Percentiles rank a stretch among this genome's conserved stretches.
phyloP scores from a whole-genome alignment of 2,329 filamentous ascomycete species.

The Escovopsis sp. region DNA sequence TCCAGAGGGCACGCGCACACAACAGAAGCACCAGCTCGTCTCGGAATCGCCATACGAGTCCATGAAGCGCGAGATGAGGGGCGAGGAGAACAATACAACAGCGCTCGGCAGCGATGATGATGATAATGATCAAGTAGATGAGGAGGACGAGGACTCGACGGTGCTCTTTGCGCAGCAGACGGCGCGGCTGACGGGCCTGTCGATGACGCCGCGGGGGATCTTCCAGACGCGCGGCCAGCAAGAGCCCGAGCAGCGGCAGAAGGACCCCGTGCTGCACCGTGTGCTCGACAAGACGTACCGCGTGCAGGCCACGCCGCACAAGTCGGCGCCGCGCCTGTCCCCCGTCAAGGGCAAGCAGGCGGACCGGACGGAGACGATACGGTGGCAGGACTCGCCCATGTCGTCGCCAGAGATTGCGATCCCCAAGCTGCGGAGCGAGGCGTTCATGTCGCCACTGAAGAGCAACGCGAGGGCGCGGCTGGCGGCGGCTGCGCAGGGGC shows the following conservation, averaged over 20 bases:
- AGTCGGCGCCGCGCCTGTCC: constrained; percentile 29
- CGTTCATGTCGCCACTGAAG: constrained; percentile 63
- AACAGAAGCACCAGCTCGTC: constrained; percentile 41
- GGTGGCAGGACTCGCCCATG: constrained; percentile 44
- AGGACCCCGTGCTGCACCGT: constrained; percentile 74
- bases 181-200: constrained; percentile 44
- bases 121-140: too few species aligned
- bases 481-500: constrained; percentile 28
- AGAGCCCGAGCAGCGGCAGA: constrained; percentile 23
- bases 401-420: constrained; percentile 67
- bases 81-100: constrained; percentile 24
- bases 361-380: constrained; percentile 8
- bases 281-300: constrained; percentile 95
- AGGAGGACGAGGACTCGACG: constrained; percentile 29
- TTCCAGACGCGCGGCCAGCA: constrained; percentile 16
- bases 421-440: constrained; percentile 69
- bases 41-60: constrained; percentile 66
- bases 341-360: constrained; percentile 26
- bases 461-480: constrained; percentile 29
- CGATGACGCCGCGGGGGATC: constrained; percentile 41
- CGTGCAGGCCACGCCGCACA: constrained; percentile 79
- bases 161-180: constrained; percentile 37
- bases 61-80: constrained; percentile 51
- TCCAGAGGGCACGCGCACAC: constrained; percentile 35
- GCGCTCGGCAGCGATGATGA: constrained; percentile 18